Evolutionary conservation across 1,284 basidiomycete genomes (phyloP), one percentile per base, ranked within the genome.

Genomic region (Agroathelia rolfsii): DNA sequence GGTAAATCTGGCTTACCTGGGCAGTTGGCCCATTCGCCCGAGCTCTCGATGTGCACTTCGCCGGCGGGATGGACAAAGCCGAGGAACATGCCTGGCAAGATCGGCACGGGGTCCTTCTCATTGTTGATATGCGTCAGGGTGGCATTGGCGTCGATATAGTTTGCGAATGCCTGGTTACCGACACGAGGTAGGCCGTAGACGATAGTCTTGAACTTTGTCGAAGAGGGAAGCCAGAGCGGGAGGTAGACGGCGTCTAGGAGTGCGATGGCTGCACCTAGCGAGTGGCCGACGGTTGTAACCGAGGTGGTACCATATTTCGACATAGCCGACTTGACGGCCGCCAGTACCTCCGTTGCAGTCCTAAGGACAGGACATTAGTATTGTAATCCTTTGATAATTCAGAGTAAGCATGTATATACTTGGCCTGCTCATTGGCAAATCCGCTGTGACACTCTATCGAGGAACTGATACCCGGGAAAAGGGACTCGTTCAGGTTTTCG

Each of bases 61-160:
- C 75, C 76, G 1, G 59, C 55, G 0, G 69, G 58, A 41, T 79
- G 77, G 16, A 59, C 58, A 51, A 54, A 80, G 4, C 64, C 74
- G 19, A 76, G 40, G 47, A 61, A 64, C 40, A 44, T 56, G 4
- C 68, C 69, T 42, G 72, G 73, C 3, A 69, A 24, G 24, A 57
- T 68, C 10, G 69, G 70, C 6, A 72, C 46, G 1, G 61, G 35
- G 36, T 72, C 68, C 24, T 64, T 47, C 54, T 59, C 47, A 46
- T 76, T 71, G 39, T 64, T 74, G 28, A 76, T 55, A 28, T 62
- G 72, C 10, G 62, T 62, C 24, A 71, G 34, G 8, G 58, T 31
- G n/a, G n/a, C 5, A 23, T 66, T 50, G 6, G 49, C 47, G 44
- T 79, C 74, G 14, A 79, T 62, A 38, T 68, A 76, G 43, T 72